phyloP scores from a whole-genome alignment of 2,329 filamentous ascomycete species.

The Aspergillus chevalieri region DNA sequence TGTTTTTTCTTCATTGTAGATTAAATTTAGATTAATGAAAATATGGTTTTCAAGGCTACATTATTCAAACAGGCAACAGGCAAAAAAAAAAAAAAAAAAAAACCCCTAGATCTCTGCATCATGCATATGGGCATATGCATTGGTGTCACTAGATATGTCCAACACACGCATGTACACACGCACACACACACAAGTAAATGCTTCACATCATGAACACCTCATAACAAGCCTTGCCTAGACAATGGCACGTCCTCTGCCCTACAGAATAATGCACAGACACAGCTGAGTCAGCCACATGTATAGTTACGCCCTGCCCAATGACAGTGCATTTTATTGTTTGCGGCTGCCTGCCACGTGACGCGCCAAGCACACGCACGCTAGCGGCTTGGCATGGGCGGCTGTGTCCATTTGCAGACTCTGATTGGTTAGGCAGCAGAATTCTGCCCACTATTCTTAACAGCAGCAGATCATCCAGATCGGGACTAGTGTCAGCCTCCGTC shows the following conservation, averaged over 20 bases:
- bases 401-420: conserved; percentile 22
- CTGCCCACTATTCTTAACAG: conserved; percentile 25
- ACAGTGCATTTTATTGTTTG: conserved; percentile 6
- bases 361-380: conserved; percentile 2
- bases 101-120: too few relatives aligned
- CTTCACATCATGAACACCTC: too few relatives aligned
- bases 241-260: too few relatives aligned
- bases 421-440: conserved; percentile 43
- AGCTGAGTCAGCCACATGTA: background rate
- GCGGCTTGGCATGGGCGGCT: conserved; percentile 21
- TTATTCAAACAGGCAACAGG: too few relatives aligned
- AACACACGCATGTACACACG: too few relatives aligned
- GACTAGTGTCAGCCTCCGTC: conserved; percentile 15
- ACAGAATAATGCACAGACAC: background rate
- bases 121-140: too few relatives aligned
- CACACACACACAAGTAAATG: too few relatives aligned
- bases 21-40: too few relatives aligned
- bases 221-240: too few relatives aligned
- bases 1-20: background rate
- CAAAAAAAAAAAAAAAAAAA: too few relatives aligned
- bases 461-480: conserved; percentile 5
- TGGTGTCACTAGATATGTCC: too few relatives aligned
- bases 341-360: conserved; percentile 28
- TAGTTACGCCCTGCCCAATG: background rate
- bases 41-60: too few relatives aligned